Evolutionary conservation across 345 rosid genomes (phyloP).

Genomic region (Combretum micranthum): DNA sequence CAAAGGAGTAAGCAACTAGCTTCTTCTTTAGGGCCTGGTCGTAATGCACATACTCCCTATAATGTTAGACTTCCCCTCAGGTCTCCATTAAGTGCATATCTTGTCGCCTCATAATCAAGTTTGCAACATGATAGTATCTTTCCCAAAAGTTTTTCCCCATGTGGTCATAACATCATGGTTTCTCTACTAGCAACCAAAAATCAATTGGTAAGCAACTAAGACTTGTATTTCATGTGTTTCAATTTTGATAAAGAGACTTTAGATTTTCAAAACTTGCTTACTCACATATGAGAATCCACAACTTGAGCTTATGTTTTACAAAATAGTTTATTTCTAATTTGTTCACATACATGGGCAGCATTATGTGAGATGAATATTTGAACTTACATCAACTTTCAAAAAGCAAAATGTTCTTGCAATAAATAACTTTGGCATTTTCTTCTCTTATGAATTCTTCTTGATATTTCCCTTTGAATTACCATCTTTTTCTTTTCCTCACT

Average conservation of each 20-base stretch:
- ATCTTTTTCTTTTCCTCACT: too few relatives aligned
- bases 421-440: too few relatives aligned
- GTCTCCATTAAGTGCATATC: constrained; percentile 41
- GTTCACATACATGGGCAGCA: too few relatives aligned
- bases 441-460: too few relatives aligned
- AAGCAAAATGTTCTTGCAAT: too few relatives aligned
- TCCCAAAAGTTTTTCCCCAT: constrained; percentile 43
- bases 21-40: constrained; percentile 49
- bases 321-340: too few relatives aligned
- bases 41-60: constrained; percentile 48
- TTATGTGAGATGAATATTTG: too few relatives aligned
- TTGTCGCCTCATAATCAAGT: constrained; percentile 27
- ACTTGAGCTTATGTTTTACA: too few relatives aligned
- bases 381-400: too few relatives aligned
- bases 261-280: too few relatives aligned
- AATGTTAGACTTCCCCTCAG: constrained; percentile 46
- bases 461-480: too few relatives aligned
- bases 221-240: neutral
- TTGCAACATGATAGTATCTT: constrained; percentile 38
- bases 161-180: constrained; percentile 46
- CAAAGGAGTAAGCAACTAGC: constrained; percentile 47
- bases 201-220: constrained; percentile 27
- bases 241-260: neutral
- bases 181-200: constrained; percentile 41
- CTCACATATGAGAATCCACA: too few relatives aligned